Evolutionary conservation across 768 basidiomycete genomes (phyloP).

Genomic region (Leccinum rimulosum): DNA sequence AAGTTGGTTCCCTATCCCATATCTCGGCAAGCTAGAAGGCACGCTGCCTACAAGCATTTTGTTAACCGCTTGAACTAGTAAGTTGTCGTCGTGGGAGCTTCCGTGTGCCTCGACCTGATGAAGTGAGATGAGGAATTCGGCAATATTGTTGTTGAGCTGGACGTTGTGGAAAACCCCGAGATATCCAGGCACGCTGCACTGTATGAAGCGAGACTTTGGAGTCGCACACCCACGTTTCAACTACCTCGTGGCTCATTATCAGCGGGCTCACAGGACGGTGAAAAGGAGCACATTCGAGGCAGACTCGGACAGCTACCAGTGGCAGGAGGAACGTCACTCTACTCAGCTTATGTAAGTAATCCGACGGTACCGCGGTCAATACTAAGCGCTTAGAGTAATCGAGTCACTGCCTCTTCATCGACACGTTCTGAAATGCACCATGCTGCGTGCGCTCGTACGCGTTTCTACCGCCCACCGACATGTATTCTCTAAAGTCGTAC

Average conservation of each 20-base stretch:
- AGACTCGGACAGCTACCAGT: too few relatives aligned
- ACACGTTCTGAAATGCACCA: conserved; percentile 41
- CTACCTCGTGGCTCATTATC: too few relatives aligned
- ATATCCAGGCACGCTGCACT: not conserved
- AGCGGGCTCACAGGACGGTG: too few relatives aligned
- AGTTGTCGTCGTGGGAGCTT: not conserved
- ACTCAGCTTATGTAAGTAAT: not conserved
- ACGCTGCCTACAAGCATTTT: not conserved
- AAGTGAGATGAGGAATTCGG: not conserved
- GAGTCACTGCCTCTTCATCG: not conserved
- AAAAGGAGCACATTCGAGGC: too few relatives aligned
- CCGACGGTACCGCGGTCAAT: not conserved
- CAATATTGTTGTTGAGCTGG: not conserved
- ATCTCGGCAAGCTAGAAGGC: not conserved
- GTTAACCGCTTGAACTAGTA: not conserved
- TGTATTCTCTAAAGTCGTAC: not conserved
- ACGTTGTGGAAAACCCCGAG: not conserved
- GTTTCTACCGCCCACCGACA: not conserved
- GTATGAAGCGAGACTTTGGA: not conserved
- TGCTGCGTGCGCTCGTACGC: conserved; percentile 43
- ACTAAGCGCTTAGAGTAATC: conserved; percentile 5
- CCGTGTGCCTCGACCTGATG: not conserved
- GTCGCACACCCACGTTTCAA: not conserved
- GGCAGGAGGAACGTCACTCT: too few relatives aligned
- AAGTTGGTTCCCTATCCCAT: not conserved